phyloP scores from a whole-genome alignment of 208 protist species.

The Trypanosoma grayi region DNA sequence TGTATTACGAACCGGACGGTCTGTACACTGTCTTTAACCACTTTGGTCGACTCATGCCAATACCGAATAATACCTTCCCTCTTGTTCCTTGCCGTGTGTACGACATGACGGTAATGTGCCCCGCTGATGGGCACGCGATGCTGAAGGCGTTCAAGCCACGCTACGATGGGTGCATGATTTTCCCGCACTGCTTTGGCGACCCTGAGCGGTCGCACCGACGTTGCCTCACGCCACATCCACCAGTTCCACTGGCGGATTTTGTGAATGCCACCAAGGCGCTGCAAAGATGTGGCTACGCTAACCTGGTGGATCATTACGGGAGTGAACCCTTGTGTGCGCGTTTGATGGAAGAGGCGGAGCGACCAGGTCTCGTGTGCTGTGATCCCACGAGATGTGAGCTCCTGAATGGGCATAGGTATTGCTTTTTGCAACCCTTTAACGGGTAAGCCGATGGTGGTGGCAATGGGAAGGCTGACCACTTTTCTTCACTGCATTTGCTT shows the following conservation, averaged over 20 bases:
- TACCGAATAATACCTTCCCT: constrained; percentile 10
- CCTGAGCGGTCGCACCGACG: not conserved
- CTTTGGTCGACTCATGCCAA: not conserved
- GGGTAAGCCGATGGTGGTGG: not conserved
- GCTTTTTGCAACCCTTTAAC: constrained; percentile 15
- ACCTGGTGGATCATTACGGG: constrained; percentile 9
- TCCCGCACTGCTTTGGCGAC: constrained; percentile 18
- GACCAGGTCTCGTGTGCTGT: not conserved
- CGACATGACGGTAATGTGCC: constrained; percentile 10
- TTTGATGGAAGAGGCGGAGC: constrained; percentile 1
- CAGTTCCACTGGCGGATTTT: constrained; percentile 6
- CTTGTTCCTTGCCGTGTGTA: constrained; percentile 11
- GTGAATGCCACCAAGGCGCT: constrained; percentile 6
- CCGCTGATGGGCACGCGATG: not conserved
- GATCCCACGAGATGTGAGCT: not conserved
- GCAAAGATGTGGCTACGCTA: constrained; percentile 2
- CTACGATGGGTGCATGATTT: constrained; percentile 21
- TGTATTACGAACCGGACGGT: not conserved
- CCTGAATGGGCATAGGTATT: constrained; percentile 2
- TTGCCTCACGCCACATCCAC: constrained; percentile 15
- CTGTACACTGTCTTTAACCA: constrained; percentile 10
- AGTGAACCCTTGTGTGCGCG: not conserved
- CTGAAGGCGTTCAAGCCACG: constrained; percentile 6
- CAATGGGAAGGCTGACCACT: not conserved
- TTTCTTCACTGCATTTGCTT: not conserved